Conservation (phyloP, 306 rosid species). For the Lathyrus tuberosus region DNA sequence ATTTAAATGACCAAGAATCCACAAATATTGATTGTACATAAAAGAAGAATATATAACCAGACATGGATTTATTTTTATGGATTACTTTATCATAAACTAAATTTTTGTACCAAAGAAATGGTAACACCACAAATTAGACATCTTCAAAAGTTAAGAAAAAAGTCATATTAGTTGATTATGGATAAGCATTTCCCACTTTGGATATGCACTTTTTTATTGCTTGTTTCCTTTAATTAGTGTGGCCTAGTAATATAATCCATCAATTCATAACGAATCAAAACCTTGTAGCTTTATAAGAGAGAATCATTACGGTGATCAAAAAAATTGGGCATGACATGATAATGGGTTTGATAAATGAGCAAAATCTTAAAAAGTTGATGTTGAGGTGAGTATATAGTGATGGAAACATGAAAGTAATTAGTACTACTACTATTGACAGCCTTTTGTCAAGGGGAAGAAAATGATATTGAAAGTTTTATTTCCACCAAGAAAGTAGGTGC, state of each 20-base stretch:
- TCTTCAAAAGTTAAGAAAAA: slow-evolving; percentile 36
- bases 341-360: slow-evolving; percentile 73
- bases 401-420: slow-evolving; percentile 57
- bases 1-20: slow-evolving; percentile 39
- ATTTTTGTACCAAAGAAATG: neutral
- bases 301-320: slow-evolving; percentile 57
- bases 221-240: slow-evolving; percentile 36
- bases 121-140: slow-evolving; percentile 40
- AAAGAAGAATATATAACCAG: slow-evolving; percentile 35
- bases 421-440: slow-evolving; percentile 57
- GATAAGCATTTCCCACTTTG: slow-evolving; percentile 47
- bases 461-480: slow-evolving; percentile 54
- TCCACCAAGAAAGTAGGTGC: slow-evolving; percentile 77
- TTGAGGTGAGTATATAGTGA: slow-evolving; percentile 70
- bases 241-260: slow-evolving; percentile 41
- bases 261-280: slow-evolving; percentile 44
- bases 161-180: slow-evolving; percentile 46
- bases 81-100: neutral
- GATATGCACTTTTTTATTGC: slow-evolving; percentile 35
- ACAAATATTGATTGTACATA: too few species aligned
- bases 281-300: slow-evolving; percentile 45
- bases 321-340: slow-evolving; percentile 65
- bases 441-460: slow-evolving; percentile 51
- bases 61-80: neutral
- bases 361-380: slow-evolving; percentile 61